Base-by-base conservation (phyloP, 2,329 filamentous ascomycete genomes). In the Aureobasidium mangrovei region DNA sequence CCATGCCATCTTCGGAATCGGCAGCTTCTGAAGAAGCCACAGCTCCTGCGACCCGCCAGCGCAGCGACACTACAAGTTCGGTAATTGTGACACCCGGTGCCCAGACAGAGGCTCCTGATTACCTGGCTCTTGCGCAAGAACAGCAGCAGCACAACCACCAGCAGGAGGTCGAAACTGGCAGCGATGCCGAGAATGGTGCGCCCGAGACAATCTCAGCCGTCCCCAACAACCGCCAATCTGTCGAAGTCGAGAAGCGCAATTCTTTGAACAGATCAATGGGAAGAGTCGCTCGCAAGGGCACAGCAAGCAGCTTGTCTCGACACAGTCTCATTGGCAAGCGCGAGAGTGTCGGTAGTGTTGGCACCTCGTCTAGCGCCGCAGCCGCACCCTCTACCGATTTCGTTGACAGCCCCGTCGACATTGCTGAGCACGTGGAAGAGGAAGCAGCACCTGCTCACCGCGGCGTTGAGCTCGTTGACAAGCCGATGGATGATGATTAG, bases 381-480 rank as follows among this genome's bases (percentile, higher is more conserved):
- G 46, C 38, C 18, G 56, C 55, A n/a, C 40, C 67, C 59, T 46
- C 70, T 44, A 67, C 63, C 4, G 55, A 59, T 3, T 51, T 58
- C 4, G 55, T 56, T 4, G 57, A 62, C 28, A 58, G 58, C 26
- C 57, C 60, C 3, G 56, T 60, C 10, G 61, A 60, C 18, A 53
- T 51, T 10, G 56, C 48, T 10, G 46, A 53, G 12, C 57, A 59
- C 46, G 66, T 56, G 70, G 73, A 69, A 71, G 58, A 70, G 69
- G 46, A 56, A 60, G 55, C 67, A 67, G 53, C 62, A 24, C 26
- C 40, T 28, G 26, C 40, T 28, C 49, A 64, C 43, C 68, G 72
- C 48, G 81, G 83, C 5, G 84, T 89, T 40, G 84, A 82, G 60
- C 73, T 90, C 63, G 81, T 82, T 63, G 86, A 90, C 67, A 83